Percentiles rank a stretch among this genome's conserved stretches.
Conservation (phyloP, 1,284 basidiomycete species). For the Phlebopus sp. region DNA sequence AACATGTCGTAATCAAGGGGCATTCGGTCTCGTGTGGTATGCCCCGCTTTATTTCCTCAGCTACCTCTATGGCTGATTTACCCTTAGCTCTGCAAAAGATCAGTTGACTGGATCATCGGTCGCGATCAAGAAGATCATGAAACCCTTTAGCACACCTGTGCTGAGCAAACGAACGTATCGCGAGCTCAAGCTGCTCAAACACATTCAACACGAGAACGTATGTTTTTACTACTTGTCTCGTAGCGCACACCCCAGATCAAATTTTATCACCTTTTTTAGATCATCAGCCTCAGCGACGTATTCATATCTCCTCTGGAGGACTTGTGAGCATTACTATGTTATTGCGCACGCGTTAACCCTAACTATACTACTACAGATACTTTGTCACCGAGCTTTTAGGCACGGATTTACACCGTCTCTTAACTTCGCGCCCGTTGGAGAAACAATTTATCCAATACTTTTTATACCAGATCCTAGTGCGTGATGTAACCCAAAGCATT, state of each 20-base stretch:
- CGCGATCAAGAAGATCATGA: conserved; percentile 99
- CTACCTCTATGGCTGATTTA: conserved; percentile 6
- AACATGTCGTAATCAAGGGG: conserved; percentile 50
- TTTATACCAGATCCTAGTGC: conserved; percentile 94
- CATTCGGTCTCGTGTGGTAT: conserved; percentile 94
- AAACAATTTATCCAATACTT: conserved; percentile 99
- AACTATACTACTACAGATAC: conserved; percentile 56
- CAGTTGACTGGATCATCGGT: conserved; percentile 93
- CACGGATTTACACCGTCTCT: conserved; percentile 94
- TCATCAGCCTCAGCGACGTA: conserved; percentile 97
- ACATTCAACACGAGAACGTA: conserved; percentile 98
- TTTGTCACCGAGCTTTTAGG: conserved; percentile 99
- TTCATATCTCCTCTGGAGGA: conserved; percentile 99
- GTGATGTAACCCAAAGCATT: conserved; percentile 27
- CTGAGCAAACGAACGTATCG: conserved; percentile 96
- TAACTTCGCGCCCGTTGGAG: conserved; percentile 95
- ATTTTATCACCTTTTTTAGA: conserved; percentile 49
- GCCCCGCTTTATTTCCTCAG: conserved; percentile 23
- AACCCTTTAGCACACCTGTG: conserved; percentile 97
- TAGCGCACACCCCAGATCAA: conserved; percentile 1
- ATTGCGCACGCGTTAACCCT: conserved; percentile 7
- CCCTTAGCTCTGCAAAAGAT: conserved; percentile 89
- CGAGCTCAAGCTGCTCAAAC: conserved; percentile 97
- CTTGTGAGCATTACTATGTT: conserved; percentile 55
- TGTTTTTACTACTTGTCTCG: conserved; percentile 18